Percentiles rank a stretch among this genome's conserved stretches.
These are phyloP conservation scores for Hypoxylon perforatum DNA, from an alignment of 495 filamentous ascomycete species.

Conservation along the genomic window DNA sequence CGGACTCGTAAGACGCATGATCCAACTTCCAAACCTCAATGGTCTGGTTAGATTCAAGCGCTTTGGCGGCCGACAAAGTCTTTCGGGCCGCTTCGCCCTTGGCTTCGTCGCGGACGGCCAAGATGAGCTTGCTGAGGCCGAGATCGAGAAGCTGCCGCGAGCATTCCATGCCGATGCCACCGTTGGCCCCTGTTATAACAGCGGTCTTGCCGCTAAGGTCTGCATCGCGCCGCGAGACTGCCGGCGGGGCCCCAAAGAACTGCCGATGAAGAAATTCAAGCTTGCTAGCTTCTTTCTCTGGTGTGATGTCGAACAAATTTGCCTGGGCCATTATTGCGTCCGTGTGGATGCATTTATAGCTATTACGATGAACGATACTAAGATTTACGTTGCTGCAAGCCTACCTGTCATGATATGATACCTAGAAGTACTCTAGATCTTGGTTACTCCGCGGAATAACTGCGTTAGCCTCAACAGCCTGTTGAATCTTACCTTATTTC, in stretches of 20 bases:
- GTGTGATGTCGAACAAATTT: slow-evolving; percentile 6
- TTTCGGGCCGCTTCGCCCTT: slow-evolving; percentile 56
- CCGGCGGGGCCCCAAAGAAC: background rate
- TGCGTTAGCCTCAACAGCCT: no score
- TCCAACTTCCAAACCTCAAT: slow-evolving; percentile 63
- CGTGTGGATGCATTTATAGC: background rate
- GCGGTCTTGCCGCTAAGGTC: slow-evolving; percentile 38
- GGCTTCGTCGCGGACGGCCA: slow-evolving; percentile 58
- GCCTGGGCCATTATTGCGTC: background rate
- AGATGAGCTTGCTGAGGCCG: slow-evolving; percentile 54
- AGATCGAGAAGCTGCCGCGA: slow-evolving; percentile 56
- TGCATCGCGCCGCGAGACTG: slow-evolving; percentile 30
- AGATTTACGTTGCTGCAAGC: no score
- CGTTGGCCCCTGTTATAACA: slow-evolving; percentile 65
- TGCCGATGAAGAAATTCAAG: slow-evolving; percentile 12
- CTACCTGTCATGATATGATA: no score
- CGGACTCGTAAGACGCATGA: slow-evolving; percentile 52
- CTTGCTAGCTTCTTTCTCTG: slow-evolving; percentile 13
- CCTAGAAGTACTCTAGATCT: no score
- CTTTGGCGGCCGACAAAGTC: slow-evolving; percentile 10
- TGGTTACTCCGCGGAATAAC: no score
- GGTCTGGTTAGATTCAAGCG: slow-evolving; percentile 20
- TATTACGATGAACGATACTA: no score
- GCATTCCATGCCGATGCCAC: slow-evolving; percentile 60
- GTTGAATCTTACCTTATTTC: no score